These are phyloP conservation scores for Aureobasidium zeae DNA, from an alignment of 2,329 filamentous ascomycete species.

Conservation along the genomic window DNA sequence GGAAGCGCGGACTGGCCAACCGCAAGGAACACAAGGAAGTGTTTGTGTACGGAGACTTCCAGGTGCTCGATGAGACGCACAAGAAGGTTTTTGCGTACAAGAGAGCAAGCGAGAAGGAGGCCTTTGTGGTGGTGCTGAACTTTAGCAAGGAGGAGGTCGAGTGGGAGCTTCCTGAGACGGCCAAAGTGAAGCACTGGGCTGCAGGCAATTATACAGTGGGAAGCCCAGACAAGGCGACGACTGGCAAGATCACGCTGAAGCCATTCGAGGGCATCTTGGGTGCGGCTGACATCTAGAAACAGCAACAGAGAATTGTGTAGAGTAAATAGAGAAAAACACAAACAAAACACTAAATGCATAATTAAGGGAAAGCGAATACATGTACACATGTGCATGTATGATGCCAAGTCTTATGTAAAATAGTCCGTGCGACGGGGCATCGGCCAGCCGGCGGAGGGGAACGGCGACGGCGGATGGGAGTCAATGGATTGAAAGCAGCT, in stretches of 20 bases:
- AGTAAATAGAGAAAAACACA: neutral
- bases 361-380: neutral
- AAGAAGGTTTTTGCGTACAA: conserved; percentile 48
- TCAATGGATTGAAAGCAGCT: too few relatives aligned
- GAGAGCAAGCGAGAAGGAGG: conserved; percentile 22
- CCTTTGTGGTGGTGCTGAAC: conserved; percentile 30
- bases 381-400: neutral
- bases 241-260: conserved; percentile 24
- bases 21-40: conserved; percentile 49
- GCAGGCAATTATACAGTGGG: conserved; percentile 27
- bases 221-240: conserved; percentile 22
- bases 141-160: conserved; percentile 27
- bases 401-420: neutral
- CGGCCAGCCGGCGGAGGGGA: neutral
- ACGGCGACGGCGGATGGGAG: neutral
- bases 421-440: neutral
- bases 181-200: conserved; percentile 29
- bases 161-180: conserved; percentile 27
- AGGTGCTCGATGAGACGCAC: conserved; percentile 41
- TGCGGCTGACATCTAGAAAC: neutral
- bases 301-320: neutral
- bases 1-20: conserved; percentile 46
- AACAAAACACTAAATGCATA: neutral
- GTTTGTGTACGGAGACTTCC: conserved; percentile 54
- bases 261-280: conserved; percentile 30